Evolutionary conservation across 192 early-diverging fungal species (phyloP).

Genomic region (Coemansia sp.): DNA sequence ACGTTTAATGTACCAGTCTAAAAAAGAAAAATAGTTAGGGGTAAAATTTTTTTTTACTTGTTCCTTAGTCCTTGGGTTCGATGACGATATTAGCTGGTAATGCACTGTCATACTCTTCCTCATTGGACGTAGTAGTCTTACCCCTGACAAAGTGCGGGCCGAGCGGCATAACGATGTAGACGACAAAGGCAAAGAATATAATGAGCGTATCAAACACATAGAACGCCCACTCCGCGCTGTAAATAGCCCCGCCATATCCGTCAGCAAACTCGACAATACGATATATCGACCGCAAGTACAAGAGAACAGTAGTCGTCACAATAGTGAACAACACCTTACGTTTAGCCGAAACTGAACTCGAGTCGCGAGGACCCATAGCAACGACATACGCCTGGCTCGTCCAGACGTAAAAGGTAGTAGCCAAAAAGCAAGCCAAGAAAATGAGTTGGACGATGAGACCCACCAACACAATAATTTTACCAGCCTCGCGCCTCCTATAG

Average conservation of each 20-base stretch:
- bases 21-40: background rate
- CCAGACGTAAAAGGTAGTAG: conserved; percentile 36
- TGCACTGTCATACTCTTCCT: background rate
- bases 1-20: background rate
- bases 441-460: conserved; percentile 47
- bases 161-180: conserved; percentile 43
- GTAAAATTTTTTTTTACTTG: background rate
- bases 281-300: conserved; percentile 54
- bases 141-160: conserved; percentile 23
- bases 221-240: conserved; percentile 55
- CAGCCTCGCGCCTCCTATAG: conserved; percentile 13
- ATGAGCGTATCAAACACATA: conserved; percentile 56
- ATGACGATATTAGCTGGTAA: background rate
- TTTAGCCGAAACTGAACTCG: conserved; percentile 23
- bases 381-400: conserved; percentile 24
- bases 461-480: conserved; percentile 45
- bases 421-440: conserved; percentile 51
- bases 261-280: conserved; percentile 55
- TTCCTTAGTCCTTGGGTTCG: background rate
- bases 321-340: conserved; percentile 32
- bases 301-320: conserved; percentile 31
- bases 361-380: conserved; percentile 10
- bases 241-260: conserved; percentile 44
- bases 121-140: background rate
- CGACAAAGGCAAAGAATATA: conserved; percentile 45